These are phyloP conservation scores for Pythium folliculosum DNA, from an alignment of 352 stramenopile species.

Conservation along the genomic window DNA sequence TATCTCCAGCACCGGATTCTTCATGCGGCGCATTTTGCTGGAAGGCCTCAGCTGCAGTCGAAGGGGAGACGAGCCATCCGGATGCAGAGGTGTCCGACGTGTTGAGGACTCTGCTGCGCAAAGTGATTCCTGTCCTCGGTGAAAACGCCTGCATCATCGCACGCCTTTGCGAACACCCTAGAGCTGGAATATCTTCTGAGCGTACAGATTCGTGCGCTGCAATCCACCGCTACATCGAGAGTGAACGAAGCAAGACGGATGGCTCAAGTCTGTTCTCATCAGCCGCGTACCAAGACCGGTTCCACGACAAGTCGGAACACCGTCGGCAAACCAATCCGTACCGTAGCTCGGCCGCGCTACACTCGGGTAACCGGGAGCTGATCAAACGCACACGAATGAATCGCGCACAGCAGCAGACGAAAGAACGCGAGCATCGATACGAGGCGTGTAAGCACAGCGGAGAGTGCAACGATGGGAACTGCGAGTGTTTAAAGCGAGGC, in stretches of 20 bases:
- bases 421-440: conserved; percentile 57
- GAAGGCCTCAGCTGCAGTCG: conserved; percentile 15
- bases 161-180: conserved; percentile 1
- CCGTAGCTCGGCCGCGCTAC: conserved; percentile 13
- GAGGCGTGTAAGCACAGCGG: conserved; percentile 63
- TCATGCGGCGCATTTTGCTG: conserved; percentile 48
- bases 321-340: conserved; percentile 9
- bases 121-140: conserved; percentile 42
- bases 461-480: conserved; percentile 41
- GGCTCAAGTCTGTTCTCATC: background rate
- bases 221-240: conserved; percentile 22
- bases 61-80: background rate
- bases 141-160: conserved; percentile 33
- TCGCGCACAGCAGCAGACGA: conserved; percentile 37
- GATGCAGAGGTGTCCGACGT: conserved; percentile 27
- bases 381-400: conserved; percentile 43
- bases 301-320: conserved; percentile 18
- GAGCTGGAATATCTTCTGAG: background rate
- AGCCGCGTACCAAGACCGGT: conserved; percentile 1
- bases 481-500: conserved; percentile 50
- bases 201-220: conserved; percentile 10
- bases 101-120: conserved; percentile 50
- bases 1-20: conserved; percentile 22
- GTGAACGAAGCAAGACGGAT: conserved; percentile 1
- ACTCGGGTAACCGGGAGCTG: conserved; percentile 34